phyloP scores from a whole-genome alignment of 2,329 filamentous ascomycete species.

The Dactylella cylindrospora region DNA sequence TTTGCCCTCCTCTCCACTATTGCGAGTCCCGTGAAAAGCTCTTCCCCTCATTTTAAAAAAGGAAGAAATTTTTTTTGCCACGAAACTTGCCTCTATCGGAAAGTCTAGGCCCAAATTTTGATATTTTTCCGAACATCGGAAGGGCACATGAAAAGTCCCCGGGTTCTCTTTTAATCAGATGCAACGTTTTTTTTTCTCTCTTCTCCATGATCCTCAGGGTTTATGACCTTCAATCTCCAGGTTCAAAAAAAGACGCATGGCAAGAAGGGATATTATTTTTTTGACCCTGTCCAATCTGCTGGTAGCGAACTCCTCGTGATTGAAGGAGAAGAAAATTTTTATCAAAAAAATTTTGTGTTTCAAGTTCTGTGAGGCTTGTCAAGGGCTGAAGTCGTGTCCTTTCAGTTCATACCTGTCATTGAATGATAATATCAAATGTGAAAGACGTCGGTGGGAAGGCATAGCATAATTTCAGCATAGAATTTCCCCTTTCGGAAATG shows the following conservation, averaged over 20 bases:
- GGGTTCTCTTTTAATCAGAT: slow-evolving; percentile 6
- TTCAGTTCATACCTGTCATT: background rate
- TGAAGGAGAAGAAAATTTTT: slow-evolving; percentile 9
- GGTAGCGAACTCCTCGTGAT: slow-evolving; percentile 27
- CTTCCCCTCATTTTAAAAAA: slow-evolving; percentile 13
- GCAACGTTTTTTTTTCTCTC: too few species aligned
- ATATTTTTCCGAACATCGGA: slow-evolving; percentile 36
- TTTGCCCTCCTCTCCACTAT: too few species aligned
- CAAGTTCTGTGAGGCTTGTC: slow-evolving; percentile 27
- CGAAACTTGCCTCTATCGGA: slow-evolving; percentile 18
- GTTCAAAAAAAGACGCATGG: background rate
- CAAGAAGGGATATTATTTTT: background rate
- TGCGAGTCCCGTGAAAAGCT: too few species aligned
- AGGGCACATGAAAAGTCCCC: slow-evolving; percentile 35
- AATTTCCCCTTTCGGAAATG: slow-evolving; percentile 30
- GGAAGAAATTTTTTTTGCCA: slow-evolving; percentile 8
- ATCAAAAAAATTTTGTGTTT: slow-evolving; percentile 33
- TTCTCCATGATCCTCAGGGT: too few species aligned
- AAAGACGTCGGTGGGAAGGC: too few species aligned
- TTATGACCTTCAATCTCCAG: too few species aligned
- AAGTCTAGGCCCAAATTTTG: slow-evolving; percentile 12
- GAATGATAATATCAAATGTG: too few species aligned
- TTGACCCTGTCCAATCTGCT: slow-evolving; percentile 3
- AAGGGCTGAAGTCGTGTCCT: background rate
- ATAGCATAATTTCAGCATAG: slow-evolving; percentile 3